Evolutionary conservation across 495 filamentous ascomycete genomes (phyloP), one percentile per base, ranked within the genome.

Genomic region (Xylaria scruposa): DNA sequence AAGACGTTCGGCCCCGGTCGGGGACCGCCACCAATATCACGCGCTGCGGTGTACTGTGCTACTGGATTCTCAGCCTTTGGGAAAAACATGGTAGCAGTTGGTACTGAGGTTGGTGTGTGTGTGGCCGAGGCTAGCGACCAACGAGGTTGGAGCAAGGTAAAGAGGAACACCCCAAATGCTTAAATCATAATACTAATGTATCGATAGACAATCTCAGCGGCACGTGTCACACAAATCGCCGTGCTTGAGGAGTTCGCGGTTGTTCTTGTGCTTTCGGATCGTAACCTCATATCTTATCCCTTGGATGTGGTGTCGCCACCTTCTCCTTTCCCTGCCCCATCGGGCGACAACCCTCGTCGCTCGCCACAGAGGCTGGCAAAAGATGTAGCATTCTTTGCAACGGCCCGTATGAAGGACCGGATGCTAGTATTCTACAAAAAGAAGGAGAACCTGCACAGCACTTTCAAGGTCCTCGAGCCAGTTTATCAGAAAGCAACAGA

Each of bases 381-480:
- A 70, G 96, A 98, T 81, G 94, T 99, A 17, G 91, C 94, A 42
- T 98, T 98, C 87, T 98, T 98, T 80, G 93, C 94, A 7, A 94
- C 93, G 4, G 96, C 94, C 15, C 89, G 92, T 65, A 97, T 98
- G 94, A 99, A 99, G 84, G 97, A 99, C 71, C 89, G 96, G 8
- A 93, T 91, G 73, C 84, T 99, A 61, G 90, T 99, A 21, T 93
- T 99, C 80, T 98, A 98, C 87, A 98, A 98, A 81, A 97, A 97
- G 81, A 92, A 93, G 44, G 97, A 98, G 78, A 92, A 92, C 44
- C 83, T 97, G 56, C 92, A 92, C 72, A 97, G 92, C 40, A 97
- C 92, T 2, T 98, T 98, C 88, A 97, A 97, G 82, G 92, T 97
- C 31, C 90, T 99, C 26, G 96, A 99, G 77, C 96, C 96, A 4